A percentile compares a stretch with the other conserved stretches of the same genome.
Conservation (phyloP, 2,329 filamentous ascomycete species). For the Colletotrichum lini region DNA sequence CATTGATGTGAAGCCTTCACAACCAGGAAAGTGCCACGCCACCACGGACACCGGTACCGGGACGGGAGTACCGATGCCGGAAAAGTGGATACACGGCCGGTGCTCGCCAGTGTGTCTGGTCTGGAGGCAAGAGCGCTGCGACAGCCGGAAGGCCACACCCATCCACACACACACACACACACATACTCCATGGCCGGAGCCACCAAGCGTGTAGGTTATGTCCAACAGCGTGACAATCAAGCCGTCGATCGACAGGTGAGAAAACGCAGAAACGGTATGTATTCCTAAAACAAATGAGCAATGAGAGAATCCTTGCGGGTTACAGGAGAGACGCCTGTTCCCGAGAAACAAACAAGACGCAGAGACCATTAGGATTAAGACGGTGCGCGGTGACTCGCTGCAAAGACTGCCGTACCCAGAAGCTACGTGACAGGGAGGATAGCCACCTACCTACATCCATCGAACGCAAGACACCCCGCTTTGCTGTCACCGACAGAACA, state of each 20-base stretch:
- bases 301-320: background rate
- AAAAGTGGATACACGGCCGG: background rate
- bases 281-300: background rate
- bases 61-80: background rate
- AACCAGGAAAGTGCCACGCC: background rate
- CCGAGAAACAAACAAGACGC: background rate
- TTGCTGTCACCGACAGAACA: background rate
- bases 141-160: background rate
- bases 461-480: background rate
- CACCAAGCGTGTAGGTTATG: background rate
- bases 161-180: background rate
- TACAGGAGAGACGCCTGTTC: background rate
- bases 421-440: background rate
- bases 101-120: background rate
- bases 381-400: background rate
- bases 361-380: conserved; percentile 9
- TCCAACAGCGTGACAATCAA: background rate
- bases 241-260: background rate
- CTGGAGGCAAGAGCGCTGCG: background rate
- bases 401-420: background rate
- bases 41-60: background rate
- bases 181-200: background rate
- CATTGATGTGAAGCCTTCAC: background rate
- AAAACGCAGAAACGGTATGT: background rate
- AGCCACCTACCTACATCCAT: background rate